phyloP scores from a whole-genome alignment of 2,329 filamentous ascomycete species.

The Bertia moriformis region DNA sequence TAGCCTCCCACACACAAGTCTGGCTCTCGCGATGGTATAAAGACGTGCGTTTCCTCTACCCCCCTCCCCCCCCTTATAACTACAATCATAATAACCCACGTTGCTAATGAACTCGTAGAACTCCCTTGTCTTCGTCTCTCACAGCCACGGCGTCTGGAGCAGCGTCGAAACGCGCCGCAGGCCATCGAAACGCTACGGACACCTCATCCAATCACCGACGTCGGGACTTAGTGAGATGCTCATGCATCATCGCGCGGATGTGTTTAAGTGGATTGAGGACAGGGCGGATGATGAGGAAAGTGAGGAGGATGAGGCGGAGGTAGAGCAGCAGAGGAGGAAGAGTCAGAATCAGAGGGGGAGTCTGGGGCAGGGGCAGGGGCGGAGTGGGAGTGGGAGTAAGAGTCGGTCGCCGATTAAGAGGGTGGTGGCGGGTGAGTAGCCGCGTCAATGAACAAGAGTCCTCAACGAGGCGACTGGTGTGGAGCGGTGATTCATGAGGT shows the following conservation, averaged over 20 bases:
- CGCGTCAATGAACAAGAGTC: too few species aligned
- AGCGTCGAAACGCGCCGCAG: neutral
- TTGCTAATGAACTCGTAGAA: too few species aligned
- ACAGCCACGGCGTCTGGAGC: neutral
- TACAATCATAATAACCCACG: neutral
- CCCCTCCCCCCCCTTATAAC: neutral
- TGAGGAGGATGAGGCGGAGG: conserved; percentile 1
- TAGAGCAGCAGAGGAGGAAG: neutral
- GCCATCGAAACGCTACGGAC: neutral
- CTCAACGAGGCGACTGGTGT: too few species aligned
- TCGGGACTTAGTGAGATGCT: neutral
- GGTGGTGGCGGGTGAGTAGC: too few species aligned
- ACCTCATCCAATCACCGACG: neutral
- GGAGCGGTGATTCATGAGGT: too few species aligned
- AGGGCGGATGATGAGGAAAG: neutral
- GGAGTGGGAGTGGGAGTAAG: too few species aligned
- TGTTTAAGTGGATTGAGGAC: neutral
- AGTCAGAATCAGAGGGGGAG: neutral
- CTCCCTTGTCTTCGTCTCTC: neutral
- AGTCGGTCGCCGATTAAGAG: neutral
- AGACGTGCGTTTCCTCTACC: neutral
- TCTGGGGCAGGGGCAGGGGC: neutral
- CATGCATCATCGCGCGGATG: neutral
- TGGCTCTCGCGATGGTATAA: neutral
- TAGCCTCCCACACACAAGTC: neutral